Evolutionary conservation across 345 rosid genomes (phyloP), one percentile per base, ranked within the genome.

Genomic region (Sonneratia caseolaris): DNA sequence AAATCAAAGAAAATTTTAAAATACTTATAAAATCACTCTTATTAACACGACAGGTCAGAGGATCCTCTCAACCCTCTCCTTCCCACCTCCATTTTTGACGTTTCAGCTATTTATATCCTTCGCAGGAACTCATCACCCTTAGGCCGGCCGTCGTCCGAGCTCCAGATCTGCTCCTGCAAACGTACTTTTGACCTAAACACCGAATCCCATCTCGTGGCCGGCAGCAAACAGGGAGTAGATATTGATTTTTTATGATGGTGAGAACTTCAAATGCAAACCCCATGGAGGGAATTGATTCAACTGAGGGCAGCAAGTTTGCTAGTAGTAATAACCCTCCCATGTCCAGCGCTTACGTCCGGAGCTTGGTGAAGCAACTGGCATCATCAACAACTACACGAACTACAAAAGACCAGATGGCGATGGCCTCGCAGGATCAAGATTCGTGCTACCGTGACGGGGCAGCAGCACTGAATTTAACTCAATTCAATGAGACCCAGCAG

Each of bases 281-380:
- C 48, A 76, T 70, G 68, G 71, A 80, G 35, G 80, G 71, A 75
- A 83, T 71, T 82, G 83, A 83, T 77, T 19, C 22, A 19, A 68
- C 78, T 40, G 82, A 82, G 49, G 74, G 76, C 51, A 68, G 32
- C 32, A 68, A 75, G 66, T 74, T 47, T 55, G 59, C 10, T 48
- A 21, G 7, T 74, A 80, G 80, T 43, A 78, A 77, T 6, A 57
- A 82, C 42, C 84, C 89, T 76, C 90, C 79, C 43, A 81, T 89
- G 21, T 87, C 96, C 49, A 86, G 90, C 85, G 90, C 92, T 70
- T 86, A 86, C 67, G 87, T 89, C 78, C 87, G 89, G 72, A 83
- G 82, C 81, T 83, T 89, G 35, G 96, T 87, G 69, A 89, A 87
- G 68, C 91, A 89, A 76, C 84, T 91, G 24, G 81, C 87, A 82